Evolutionary conservation across 805 yeast species (phyloP), one percentile per base, ranked within the genome.

Genomic region (Wickerhamomyces chambardii): DNA sequence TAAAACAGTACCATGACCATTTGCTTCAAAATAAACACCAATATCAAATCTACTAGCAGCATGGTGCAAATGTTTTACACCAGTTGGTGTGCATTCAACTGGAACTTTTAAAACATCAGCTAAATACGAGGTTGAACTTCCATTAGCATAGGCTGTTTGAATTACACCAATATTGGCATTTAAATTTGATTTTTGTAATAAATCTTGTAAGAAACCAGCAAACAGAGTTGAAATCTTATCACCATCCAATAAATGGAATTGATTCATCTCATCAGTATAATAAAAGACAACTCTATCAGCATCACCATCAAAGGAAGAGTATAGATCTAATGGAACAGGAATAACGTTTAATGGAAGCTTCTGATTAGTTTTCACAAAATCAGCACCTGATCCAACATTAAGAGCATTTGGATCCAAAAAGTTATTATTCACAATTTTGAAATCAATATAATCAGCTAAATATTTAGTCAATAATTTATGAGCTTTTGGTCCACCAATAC

Each of bases 91-190:
- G 56, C 90, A 84, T 1, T 75, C 74, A 5, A 86, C 95, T 1
- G 95, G 95, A 12, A 85, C 59, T 35, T 73, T 66, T 47, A 90
- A 66, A 1, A 57, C 64, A 2, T 78, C 60, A 30, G 68, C 67
- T 21, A 90, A 64, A 51, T 75, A 90, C 27, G 70, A 61, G 0
- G 97, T 85, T 2, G 97, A 84, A 6, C 82, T 74, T 10, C 98
- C 98, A 55, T 92, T 92, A 33, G 98, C 98, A 52, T 92, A 92
- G 1, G 98, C 98, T 1, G 98, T 92, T 63, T 92, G 98, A 24
- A 92, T 87, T 5, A 89, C 92, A 8, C 97, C 98, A 38, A 83
- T 62, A 9, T 50, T 44, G 12, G 63, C 51, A 6, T 55, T 46
- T 12, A 66, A 40, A 4, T 63, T 64, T 7, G 75, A 60, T 33